Evolutionary conservation across 306 rosid species (phyloP).

Genomic region (Prunus salicina): DNA sequence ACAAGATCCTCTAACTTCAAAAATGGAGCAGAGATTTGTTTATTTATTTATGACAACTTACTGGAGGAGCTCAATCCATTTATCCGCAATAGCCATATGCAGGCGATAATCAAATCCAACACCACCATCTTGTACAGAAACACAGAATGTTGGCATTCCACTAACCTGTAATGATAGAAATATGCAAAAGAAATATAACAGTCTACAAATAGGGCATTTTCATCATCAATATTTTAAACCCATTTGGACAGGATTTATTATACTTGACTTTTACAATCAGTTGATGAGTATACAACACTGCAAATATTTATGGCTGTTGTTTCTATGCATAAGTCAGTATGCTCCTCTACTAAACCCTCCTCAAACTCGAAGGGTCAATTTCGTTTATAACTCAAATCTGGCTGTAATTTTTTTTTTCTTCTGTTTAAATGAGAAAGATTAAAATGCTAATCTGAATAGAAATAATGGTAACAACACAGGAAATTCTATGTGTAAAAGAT

Average conservation of each 20-base stretch:
- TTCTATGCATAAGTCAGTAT: neutral
- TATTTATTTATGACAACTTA: constrained; percentile 28
- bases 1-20: neutral
- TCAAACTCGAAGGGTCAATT: neutral
- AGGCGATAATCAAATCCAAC: constrained; percentile 94
- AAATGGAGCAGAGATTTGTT: neutral
- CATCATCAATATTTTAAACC: neutral
- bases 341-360: neutral
- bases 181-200: neutral
- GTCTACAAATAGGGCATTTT: constrained; percentile 8
- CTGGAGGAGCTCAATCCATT: constrained; percentile 97
- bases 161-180: constrained; percentile 67
- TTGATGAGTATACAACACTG: neutral
- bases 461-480: neutral
- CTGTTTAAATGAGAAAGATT: neutral
- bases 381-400: neutral
- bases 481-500: neutral
- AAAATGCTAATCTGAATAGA: neutral
- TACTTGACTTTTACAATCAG: neutral
- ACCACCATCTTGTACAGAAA: constrained; percentile 85
- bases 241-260: neutral
- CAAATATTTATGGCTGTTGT: neutral
- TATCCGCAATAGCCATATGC: constrained; percentile 97
- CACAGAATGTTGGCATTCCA: constrained; percentile 96
- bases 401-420: neutral